These are phyloP conservation scores for Podila epigama DNA, from an alignment of 192 early-diverging fungal species.

Conservation along the genomic window DNA sequence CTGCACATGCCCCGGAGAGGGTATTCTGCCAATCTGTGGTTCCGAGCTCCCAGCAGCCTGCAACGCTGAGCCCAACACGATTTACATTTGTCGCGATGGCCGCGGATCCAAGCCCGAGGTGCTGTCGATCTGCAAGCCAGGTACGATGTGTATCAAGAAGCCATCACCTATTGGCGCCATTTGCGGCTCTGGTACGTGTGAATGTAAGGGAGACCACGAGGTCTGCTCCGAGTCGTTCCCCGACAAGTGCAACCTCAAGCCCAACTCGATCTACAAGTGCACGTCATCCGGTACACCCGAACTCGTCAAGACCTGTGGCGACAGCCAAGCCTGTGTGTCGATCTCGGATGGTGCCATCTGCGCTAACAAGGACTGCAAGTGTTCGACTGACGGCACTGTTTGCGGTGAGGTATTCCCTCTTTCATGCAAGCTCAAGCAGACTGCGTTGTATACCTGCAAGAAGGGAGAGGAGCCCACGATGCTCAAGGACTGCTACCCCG, in stretches of 20 bases:
- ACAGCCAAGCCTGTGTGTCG: background rate
- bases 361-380: slow-evolving; percentile 1
- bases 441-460: background rate
- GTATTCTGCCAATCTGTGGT: slow-evolving; percentile 1
- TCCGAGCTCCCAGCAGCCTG: slow-evolving; percentile 1
- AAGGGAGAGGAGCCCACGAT: slow-evolving; percentile 6
- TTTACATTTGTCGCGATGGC: slow-evolving; percentile 6
- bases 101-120: slow-evolving; percentile 4
- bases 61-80: slow-evolving; percentile 13
- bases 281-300: background rate
- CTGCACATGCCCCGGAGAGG: background rate
- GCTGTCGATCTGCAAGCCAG: background rate
- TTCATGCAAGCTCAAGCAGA: background rate
- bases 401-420: slow-evolving; percentile 6
- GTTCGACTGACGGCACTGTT: background rate
- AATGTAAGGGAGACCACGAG: background rate
- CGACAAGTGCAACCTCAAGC: background rate
- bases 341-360: background rate
- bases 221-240: slow-evolving; percentile 1
- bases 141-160: background rate
- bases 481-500: background rate
- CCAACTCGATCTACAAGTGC: background rate
- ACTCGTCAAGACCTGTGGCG: background rate
- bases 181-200: background rate
- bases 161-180: background rate